Evolutionary conservation across 768 basidiomycete species (phyloP).

Genomic region (Mrakia frigida): DNA sequence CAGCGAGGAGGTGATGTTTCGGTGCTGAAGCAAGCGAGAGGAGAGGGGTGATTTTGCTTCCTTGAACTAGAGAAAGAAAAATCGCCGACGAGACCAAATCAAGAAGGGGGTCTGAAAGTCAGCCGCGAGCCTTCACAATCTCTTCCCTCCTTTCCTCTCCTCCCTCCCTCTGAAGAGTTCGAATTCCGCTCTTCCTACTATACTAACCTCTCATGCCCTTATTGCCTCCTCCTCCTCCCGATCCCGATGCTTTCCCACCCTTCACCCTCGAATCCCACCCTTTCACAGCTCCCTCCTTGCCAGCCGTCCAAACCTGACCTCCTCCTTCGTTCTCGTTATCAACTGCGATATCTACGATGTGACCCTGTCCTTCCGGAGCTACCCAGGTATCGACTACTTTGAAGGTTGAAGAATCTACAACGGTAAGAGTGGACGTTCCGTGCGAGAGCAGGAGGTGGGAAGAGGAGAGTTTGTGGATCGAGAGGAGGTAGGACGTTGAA

Average conservation of each 20-base stretch:
- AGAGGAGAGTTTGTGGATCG: slow-evolving; percentile 13
- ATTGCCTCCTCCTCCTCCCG: background rate
- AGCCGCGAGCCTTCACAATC: background rate
- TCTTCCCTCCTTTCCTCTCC: background rate
- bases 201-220: slow-evolving; percentile 19
- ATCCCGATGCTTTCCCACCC: slow-evolving; percentile 15
- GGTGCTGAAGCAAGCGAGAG: slow-evolving; percentile 54
- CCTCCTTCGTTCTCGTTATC: background rate
- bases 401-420: slow-evolving; percentile 14
- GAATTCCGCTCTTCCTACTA: background rate
- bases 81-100: too few relatives aligned
- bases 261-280: slow-evolving; percentile 29
- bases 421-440: slow-evolving; percentile 23
- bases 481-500: slow-evolving; percentile 19
- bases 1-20: slow-evolving; percentile 68
- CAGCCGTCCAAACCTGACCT: slow-evolving; percentile 20
- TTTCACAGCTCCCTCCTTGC: slow-evolving; percentile 27
- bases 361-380: background rate
- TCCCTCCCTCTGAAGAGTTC: too few relatives aligned
- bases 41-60: slow-evolving; percentile 29
- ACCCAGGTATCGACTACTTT: slow-evolving; percentile 25
- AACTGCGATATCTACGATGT: slow-evolving; percentile 19
- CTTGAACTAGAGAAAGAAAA: slow-evolving; percentile 12
- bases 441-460: slow-evolving; percentile 25
- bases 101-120: background rate